Base-by-base conservation (phyloP, 2,329 filamentous ascomycete species). In the Stemphylium vesicarium region DNA sequence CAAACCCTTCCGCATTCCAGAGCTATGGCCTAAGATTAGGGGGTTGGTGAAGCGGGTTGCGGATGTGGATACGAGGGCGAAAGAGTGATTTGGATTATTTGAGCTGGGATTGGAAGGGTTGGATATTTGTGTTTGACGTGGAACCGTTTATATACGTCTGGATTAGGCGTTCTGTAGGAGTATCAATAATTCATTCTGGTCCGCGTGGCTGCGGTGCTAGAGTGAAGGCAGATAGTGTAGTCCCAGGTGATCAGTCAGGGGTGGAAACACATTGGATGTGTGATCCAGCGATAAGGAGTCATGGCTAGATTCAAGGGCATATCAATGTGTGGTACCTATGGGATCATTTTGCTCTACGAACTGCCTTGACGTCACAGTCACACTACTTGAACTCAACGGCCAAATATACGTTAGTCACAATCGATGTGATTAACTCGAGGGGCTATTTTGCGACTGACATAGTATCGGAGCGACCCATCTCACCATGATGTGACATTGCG, bases 1-100 rank as follows among this genome's bases (percentile, higher is more conserved):
- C 1, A 70, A 68, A 38, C 64, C 65, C 1, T 69, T 69, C 20
- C 49, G 65, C 1, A 63, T 67, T 48, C 65, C 64, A 12, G 64
- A 69, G 31, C 32, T 68, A 10, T 66, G 62, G 62, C 58, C 62
- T 3, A 66, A 66, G 44, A 33, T 65, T 8, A 36, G 37, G 15
- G 44, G 38, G 1, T 48, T 65, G 6, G 51, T 65, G 2, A 45
- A 48, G 18, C 53, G 53, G 4, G 39, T 45, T 10, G 35, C 51
- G 2, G 33, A 44, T 18, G 46, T 32, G 7, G 29, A 54, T 50
- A 49, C 29, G 12, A 41, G 22, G 13, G 29, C 8, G 0, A 51
- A 20, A 16, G 13, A 18, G 22, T 51, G 16, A 38, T 36, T 18
- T 36, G 33, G 26, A 7, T 36, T 10, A n/a, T 32, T 16, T 32